Conservation (phyloP, 192 early-diverging fungal genomes). For the Umbelopsis vinacea region DNA sequence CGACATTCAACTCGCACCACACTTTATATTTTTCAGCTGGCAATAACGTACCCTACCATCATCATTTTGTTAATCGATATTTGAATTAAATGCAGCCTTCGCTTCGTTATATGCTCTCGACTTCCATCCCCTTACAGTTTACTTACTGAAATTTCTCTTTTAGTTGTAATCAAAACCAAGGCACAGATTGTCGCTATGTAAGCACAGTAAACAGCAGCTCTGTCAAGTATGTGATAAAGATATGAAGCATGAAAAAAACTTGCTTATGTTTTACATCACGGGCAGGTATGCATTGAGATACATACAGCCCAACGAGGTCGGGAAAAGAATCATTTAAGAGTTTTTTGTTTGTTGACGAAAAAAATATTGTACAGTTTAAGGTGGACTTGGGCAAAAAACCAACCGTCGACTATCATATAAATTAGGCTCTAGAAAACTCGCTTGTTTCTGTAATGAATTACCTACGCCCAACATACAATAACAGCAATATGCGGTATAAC, state of each 20-base stretch:
- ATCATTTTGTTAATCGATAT: no score
- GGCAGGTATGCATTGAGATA: neutral
- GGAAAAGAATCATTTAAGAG: slow-evolving; percentile 3
- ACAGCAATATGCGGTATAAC: neutral
- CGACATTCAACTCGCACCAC: no score
- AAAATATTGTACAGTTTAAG: neutral
- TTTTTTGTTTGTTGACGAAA: slow-evolving; percentile 9
- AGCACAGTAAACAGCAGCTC: neutral
- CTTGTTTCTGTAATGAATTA: neutral
- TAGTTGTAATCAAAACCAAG: no score
- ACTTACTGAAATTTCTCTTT: no score
- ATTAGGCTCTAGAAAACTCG: neutral
- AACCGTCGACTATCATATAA: neutral
- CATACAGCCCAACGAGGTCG: neutral
- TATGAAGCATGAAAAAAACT: neutral
- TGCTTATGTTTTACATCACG: no score
- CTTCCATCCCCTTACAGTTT: no score
- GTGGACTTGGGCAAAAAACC: slow-evolving; percentile 4
- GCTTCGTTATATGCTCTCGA: no score
- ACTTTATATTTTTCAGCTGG: no score
- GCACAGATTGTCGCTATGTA: no score
- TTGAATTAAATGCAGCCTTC: no score
- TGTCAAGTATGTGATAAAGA: neutral
- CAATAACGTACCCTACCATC: no score
- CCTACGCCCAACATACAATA: neutral